Base-by-base conservation (phyloP, 257 asterid species). In the Echites panduratus region DNA sequence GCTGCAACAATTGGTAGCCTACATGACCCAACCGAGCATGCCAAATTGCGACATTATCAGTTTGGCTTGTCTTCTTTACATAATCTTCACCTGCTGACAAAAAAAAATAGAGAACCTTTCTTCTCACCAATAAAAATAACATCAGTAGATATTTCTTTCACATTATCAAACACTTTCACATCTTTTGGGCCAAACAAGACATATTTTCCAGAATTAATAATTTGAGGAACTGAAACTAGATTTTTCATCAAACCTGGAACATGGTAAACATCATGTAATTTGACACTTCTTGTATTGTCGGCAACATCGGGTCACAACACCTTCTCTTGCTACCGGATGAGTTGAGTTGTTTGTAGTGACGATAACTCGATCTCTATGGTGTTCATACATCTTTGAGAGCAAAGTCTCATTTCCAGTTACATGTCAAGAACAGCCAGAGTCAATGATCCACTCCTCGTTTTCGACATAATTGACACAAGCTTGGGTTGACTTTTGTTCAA, bases 51-150 rank as follows among this genome's bases (percentile, higher is more conserved):
- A 4, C 13, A 54, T 0, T n/a, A 7, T n/a, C 61, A 17, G 14
- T 76, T 71, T 75, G 70, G 40, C 71, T 70, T 65, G 77, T 49
- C 40, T 48, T 75, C 32, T 72, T 75, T 32, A 79, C 77, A 79
- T 71, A 75, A 1, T 71, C 77, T 32, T 58, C 54, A 0, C 47
- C 54, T 26, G 13, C 40, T 17, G 45, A 47, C 71, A 75, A 53
- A 5, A 57, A 16, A 75, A 64, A 79, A 7, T 71, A 16, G 3
- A n/a, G 71, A 69, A 14, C 64, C 52, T 76, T 50, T 79, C 75
- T 61, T 79, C 13, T 52, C 24, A 1, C 73, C 54, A 41, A 0
- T 3, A 2, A 48, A 8, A 40, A 81, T 27, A 66, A 74, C 57
- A 66, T 74, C 52, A 77, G 14, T 22, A 13, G 0, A 19, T 3